Evolutionary conservation across 2,329 filamentous ascomycete genomes (phyloP), one percentile per base, ranked within the genome.

Genomic region (Pestalotiopsis fici): DNA sequence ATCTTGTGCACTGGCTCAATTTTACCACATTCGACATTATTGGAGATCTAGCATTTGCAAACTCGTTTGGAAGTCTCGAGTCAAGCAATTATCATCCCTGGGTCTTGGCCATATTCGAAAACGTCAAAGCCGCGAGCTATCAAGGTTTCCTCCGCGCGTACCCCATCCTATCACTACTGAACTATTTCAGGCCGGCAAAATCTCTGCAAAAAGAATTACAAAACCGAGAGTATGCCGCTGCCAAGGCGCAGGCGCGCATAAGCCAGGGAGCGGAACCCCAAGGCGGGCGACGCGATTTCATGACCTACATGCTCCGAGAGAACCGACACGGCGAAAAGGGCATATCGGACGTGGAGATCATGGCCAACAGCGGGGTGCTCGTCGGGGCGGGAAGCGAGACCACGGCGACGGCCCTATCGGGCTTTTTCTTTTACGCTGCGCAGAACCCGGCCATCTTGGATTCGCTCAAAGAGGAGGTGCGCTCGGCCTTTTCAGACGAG

Each of bases 11-110:
- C 69, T 71, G 61, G 71, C 66, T 69, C 54, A 63, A 65, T n/a
- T 57, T 65, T 25, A 21, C 68, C 7, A 66, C 66, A 13, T 60
- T 66, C 11, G 69, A 71, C 50, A 59, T 69, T 12, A 70, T 71
- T 23, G 69, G 69, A 1, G 67, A 70, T 25, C 60, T 71, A 9
- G 63, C 68, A n/a, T 71, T 71, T 57, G 68, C 68, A 11, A 59
- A 70, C 39, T 59, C 59, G 4, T 71, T 71, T 47, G 68, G 68
- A 7, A 62, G 68, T 12, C 23, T 71, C 7, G 59, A 65, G 43
- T 72, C 72, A 43, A 71, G 74, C 69, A 43, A 69, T 59, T 71
- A 66, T n/a, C 62, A 77, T 35, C 77, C 76, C 63, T 82, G 79
- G 79, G 72, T 76, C 28, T 69, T 74, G 1, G 71, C 75, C 18